These are phyloP conservation scores for Dryadomyces sulphureus DNA, from an alignment of 2,329 filamentous ascomycete genomes.

Conservation along the genomic window DNA sequence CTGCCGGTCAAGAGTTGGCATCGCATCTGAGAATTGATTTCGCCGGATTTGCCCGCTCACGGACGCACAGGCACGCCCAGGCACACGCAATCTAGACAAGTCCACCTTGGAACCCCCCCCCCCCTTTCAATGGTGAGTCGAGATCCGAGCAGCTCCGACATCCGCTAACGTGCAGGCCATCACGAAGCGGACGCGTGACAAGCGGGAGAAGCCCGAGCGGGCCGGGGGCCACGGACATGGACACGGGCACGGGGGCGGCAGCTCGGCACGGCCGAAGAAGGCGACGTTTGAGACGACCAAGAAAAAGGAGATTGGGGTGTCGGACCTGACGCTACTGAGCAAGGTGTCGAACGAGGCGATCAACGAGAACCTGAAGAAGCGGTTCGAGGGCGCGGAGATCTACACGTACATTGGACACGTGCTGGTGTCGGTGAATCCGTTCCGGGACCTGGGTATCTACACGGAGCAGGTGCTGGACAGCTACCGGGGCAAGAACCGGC, in stretches of 20 bases:
- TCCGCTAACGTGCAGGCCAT: conserved; percentile 23
- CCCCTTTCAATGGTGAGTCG: neutral
- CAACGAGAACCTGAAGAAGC: conserved; percentile 97
- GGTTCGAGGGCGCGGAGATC: conserved; percentile 94
- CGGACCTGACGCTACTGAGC: conserved; percentile 91
- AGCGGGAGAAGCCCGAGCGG: conserved; percentile 26
- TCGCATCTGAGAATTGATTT: too few relatives aligned
- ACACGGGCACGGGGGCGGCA: conserved; percentile 24
- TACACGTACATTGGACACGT: conserved; percentile 99
- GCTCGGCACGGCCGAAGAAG: conserved; percentile 65
- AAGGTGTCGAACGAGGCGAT: conserved; percentile 99
- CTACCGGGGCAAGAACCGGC: conserved; percentile 91
- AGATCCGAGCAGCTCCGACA: neutral
- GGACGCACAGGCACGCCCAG: too few relatives aligned
- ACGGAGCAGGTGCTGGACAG: conserved; percentile 85
- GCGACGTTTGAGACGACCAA: conserved; percentile 90
- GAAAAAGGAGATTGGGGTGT: conserved; percentile 99
- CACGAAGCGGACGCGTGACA: conserved; percentile 33
- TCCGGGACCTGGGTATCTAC: conserved; percentile 94
- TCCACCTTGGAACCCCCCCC: too few relatives aligned
- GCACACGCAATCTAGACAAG: too few relatives aligned
- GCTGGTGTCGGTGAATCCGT: conserved; percentile 96
- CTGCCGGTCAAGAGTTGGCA: too few relatives aligned
- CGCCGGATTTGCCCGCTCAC: too few relatives aligned
- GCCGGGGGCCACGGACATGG: too few relatives aligned